Percentiles rank a stretch among this genome's conserved stretches.
Evolutionary conservation across 1,284 basidiomycete genomes (phyloP).

Genomic region (Trichosporon ovoides): DNA sequence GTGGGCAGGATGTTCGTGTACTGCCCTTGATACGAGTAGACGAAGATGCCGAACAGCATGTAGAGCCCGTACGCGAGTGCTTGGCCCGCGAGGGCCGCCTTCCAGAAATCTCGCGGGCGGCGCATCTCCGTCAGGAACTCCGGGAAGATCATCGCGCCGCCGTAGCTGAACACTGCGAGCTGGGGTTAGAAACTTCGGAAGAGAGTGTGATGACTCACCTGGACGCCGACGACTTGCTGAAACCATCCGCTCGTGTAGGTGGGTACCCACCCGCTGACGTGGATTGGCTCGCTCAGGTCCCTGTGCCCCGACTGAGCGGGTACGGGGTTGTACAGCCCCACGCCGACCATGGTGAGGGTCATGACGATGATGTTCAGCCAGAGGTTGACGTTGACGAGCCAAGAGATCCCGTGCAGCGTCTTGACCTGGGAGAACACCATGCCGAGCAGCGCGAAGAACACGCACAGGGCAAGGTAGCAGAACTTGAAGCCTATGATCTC

Average conservation of each 20-base stretch:
- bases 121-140: constrained; percentile 68
- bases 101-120: constrained; percentile 67
- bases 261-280: constrained; percentile 50
- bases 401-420: constrained; percentile 15
- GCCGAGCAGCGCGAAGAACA: constrained; percentile 11
- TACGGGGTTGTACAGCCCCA: constrained; percentile 45
- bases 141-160: constrained; percentile 55
- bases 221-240: constrained; percentile 50
- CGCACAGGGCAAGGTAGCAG: constrained; percentile 14
- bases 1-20: constrained; percentile 57
- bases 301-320: constrained; percentile 47
- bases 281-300: constrained; percentile 49
- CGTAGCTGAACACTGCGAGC: constrained; percentile 57
- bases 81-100: constrained; percentile 59
- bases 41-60: constrained; percentile 48
- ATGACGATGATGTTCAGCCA: constrained; percentile 12
- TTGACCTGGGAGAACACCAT: constrained; percentile 14
- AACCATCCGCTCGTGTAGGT: constrained; percentile 47
- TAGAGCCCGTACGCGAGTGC: constrained; percentile 56
- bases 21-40: constrained; percentile 57
- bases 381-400: constrained; percentile 13
- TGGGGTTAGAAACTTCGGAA: constrained; percentile 53
- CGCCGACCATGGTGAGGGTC: constrained; percentile 13
- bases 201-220: background rate
- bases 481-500: constrained; percentile 13